Percentiles rank a stretch among this genome's conserved stretches.
phyloP scores from a whole-genome alignment of 2,329 filamentous ascomycete genomes.

The Verticillium zaregamsianum region DNA sequence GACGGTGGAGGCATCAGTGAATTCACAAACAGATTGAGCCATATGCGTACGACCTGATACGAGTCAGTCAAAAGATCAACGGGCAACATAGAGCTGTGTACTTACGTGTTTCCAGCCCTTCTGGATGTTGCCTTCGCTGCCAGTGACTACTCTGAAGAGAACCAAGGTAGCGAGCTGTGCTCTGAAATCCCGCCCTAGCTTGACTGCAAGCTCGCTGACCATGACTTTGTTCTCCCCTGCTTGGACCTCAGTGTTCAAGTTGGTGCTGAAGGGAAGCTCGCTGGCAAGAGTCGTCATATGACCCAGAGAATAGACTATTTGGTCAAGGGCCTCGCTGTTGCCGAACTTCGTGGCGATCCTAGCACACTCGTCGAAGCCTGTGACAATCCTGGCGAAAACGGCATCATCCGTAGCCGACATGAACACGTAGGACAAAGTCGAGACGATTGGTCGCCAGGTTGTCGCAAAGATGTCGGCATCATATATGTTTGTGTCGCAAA shows the following conservation, averaged over 20 bases:
- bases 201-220: slow-evolving; percentile 96
- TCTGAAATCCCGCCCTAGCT: slow-evolving; percentile 88
- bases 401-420: slow-evolving; percentile 97
- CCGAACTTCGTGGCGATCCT: slow-evolving; percentile 84
- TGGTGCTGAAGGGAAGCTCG: slow-evolving; percentile 72
- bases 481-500: slow-evolving; percentile 89
- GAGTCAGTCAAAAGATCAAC: slow-evolving; percentile 19
- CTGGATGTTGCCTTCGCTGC: slow-evolving; percentile 73
- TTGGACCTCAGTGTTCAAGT: slow-evolving; percentile 92
- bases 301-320: slow-evolving; percentile 85
- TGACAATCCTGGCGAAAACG: slow-evolving; percentile 89
- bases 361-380: slow-evolving; percentile 93
- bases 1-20: slow-evolving; percentile 85
- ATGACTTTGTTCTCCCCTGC: slow-evolving; percentile 89
- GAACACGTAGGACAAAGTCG: slow-evolving; percentile 95
- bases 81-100: slow-evolving; percentile 20
- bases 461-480: slow-evolving; percentile 97
- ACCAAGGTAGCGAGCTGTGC: slow-evolving; percentile 92
- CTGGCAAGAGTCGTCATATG: slow-evolving; percentile 86
- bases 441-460: slow-evolving; percentile 92
- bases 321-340: slow-evolving; percentile 82
- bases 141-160: slow-evolving; percentile 86
- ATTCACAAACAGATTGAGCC: slow-evolving; percentile 94
- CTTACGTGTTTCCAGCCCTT: slow-evolving; percentile 74
- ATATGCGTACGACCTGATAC: slow-evolving; percentile 78